Evolutionary conservation across 2,329 filamentous ascomycete species (phyloP), one percentile per base, ranked within the genome.

Genomic region (Curvularia sp.): DNA sequence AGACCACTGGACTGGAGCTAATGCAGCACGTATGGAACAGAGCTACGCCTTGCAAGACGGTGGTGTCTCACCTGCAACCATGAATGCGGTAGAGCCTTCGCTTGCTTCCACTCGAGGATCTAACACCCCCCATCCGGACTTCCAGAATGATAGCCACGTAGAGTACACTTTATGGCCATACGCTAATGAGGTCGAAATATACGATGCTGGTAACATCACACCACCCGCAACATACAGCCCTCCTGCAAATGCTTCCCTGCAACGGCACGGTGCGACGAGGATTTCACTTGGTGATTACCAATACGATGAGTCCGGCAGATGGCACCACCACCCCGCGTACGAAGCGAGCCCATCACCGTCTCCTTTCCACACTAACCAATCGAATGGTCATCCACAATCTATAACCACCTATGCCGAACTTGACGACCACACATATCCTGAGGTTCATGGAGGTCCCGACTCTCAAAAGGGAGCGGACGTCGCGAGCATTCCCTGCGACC

Each of bases 391-490:
- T 12, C 21, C 3, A 19, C 13, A 27, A 27, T 2, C n/a, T 3
- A 13, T 3, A 9, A 4, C 6, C 27, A 42, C 21, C 9, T 49
- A n/a, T 19, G 23, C 39, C 9, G 28, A 43, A 0, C 27, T 36
- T 21, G 18, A 49, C 0, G 38, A 55, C 1, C 1, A 28, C 15
- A 46, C 25, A 55, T 10, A 19, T n/a, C n/a, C 28, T 9, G 36
- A 47, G 12, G 2, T n/a, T 2, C 7, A 21, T 21, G 23, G 12
- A 8, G n/a, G 2, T 1, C 9, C 3, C 15, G 30, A 4, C 21
- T 21, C 15, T 3, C 13, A 25, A 1, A 7, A 5, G 9, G 30
- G 3, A 2, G 6, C 0, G 0, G 18, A 36, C 7, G 1, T 43
- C 27, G 2, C 34, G 15, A 25, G 28, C 10, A 27, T 50, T 19